Evolutionary conservation across 2,329 filamentous ascomycete genomes (phyloP).

Genomic region (Colletotrichum zoysiae): DNA sequence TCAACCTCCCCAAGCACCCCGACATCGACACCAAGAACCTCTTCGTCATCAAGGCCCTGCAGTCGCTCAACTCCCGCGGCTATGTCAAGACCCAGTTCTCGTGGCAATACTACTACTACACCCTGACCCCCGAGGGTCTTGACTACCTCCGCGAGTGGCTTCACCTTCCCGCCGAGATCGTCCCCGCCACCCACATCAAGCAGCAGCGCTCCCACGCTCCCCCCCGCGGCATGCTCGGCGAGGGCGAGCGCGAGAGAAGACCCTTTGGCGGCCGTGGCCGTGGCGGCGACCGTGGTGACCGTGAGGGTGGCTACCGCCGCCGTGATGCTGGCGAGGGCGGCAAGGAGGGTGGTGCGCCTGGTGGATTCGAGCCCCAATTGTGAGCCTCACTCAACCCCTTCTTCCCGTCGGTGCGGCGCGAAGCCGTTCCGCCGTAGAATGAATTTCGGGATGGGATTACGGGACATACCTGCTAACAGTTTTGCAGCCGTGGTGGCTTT

Average conservation of each 20-base stretch:
- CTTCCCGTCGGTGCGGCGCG: neutral
- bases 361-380: constrained; percentile 93
- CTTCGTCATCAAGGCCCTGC: constrained; percentile 98
- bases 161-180: constrained; percentile 98
- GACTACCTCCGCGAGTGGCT: constrained; percentile 99
- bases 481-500: constrained; percentile 81
- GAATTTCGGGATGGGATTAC: neutral
- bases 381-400: constrained; percentile 60
- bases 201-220: constrained; percentile 98
- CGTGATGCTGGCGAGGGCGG: constrained; percentile 86
- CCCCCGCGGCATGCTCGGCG: constrained; percentile 98
- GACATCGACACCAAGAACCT: constrained; percentile 99
- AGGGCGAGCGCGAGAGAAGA: constrained; percentile 83
- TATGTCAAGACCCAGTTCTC: constrained; percentile 99
- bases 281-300: constrained; percentile 82
- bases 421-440: neutral
- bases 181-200: constrained; percentile 99
- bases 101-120: constrained; percentile 99
- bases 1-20: constrained; percentile 96
- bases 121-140: constrained; percentile 98
- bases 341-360: constrained; percentile 92
- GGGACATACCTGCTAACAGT: constrained; percentile 51
- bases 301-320: constrained; percentile 92
- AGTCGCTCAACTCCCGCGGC: constrained; percentile 97
- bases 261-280: constrained; percentile 83